Evolutionary conservation across 1,284 basidiomycete species (phyloP), one percentile per base, ranked within the genome.

Genomic region (Phellopilus nigrolimitatus): DNA sequence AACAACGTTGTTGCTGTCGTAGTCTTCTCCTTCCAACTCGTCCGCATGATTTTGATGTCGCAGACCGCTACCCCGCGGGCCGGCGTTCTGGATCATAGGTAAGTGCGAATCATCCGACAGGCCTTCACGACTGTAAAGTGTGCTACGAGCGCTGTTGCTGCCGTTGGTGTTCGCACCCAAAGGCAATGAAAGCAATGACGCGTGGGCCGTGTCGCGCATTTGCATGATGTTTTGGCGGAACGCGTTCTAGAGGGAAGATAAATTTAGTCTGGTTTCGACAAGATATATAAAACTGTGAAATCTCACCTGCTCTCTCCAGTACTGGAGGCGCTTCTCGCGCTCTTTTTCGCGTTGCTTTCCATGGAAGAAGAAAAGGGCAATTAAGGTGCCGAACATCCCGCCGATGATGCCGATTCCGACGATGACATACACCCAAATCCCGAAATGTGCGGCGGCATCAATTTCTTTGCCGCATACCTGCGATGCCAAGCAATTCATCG

Each of bases 221-320:
- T 85, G 79, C 62, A 83, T 64, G 51, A 89, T 77, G 64, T 86
- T 86, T 69, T 86, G 82, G 55, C 86, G 84, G 73, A 87, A 83
- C 7, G 82, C 78, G 58, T 83, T 84, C 82, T 87, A 50, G 13
- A 54, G 34, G n/a, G 17, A 28, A 46, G 37, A 37, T 28, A 40
- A 9, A 50, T 21, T 19, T 47, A 49, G 27, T 37, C n/a, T n/a
- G 34, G 21, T 39, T 25, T 13, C 45, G 38, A 22, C 7, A 41
- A 15, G 24, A 28, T 5, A 48, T 47, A 47, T 15, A 24, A 21
- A 10, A 4, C 19, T 15, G 21, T 28, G 38, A 38, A 44, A 25
- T 37, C 53, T 68, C 51, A 84, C 85, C 75, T 90, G 88, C 71
- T 93, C 90, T 59, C 84, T 82, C 84, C 90, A 92, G 68, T 93